phyloP scores from a whole-genome alignment of 495 filamentous ascomycete species.

The Penicillium lagena region DNA sequence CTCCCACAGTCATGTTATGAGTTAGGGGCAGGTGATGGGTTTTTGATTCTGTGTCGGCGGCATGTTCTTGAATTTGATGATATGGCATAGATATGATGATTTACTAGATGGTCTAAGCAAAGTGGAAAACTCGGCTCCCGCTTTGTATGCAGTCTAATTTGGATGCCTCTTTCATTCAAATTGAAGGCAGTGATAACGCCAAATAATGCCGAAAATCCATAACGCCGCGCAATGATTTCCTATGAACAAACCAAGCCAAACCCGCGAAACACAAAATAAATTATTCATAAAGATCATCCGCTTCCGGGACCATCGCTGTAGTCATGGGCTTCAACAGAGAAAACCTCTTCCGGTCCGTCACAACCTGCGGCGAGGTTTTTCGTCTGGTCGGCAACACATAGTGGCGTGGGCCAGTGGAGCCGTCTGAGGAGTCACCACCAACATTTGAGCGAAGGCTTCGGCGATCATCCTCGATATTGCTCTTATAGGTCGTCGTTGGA shows the following conservation, averaged over 20 bases:
- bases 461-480: slow-evolving; percentile 6
- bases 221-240: too few relatives aligned
- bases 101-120: too few relatives aligned
- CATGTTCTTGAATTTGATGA: too few relatives aligned
- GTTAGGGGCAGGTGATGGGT: too few relatives aligned
- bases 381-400: slow-evolving; percentile 9
- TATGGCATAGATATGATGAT: too few relatives aligned
- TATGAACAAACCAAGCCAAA: background rate
- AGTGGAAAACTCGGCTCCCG: too few relatives aligned
- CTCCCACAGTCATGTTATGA: too few relatives aligned
- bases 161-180: too few relatives aligned
- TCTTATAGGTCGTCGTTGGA: background rate
- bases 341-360: slow-evolving; percentile 16
- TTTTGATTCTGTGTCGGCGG: too few relatives aligned
- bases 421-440: slow-evolving; percentile 3
- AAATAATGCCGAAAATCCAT: too few relatives aligned
- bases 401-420: background rate
- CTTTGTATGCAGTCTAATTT: too few relatives aligned
- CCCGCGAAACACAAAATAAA: slow-evolving; percentile 1
- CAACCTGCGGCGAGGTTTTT: slow-evolving; percentile 11
- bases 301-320: slow-evolving; percentile 36
- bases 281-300: slow-evolving; percentile 35
- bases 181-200: too few relatives aligned
- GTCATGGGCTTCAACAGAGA: slow-evolving; percentile 28
- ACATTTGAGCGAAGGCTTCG: slow-evolving; percentile 6